A percentile compares a stretch with the other conserved stretches of the same genome.
Conservation (phyloP, 1,284 basidiomycete genomes). For the Chiua sp. region DNA sequence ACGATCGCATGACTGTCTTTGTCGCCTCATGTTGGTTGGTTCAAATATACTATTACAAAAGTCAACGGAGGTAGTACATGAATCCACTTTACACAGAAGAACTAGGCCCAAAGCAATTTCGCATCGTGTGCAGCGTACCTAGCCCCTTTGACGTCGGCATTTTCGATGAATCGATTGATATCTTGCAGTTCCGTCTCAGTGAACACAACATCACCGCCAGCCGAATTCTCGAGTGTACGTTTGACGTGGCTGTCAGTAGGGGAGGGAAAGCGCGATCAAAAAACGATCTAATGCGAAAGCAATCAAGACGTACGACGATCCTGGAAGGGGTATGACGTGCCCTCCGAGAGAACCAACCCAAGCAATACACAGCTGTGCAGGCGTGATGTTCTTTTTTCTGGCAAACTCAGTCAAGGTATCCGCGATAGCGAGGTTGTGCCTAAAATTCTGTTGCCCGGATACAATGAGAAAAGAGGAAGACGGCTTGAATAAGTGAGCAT, state of each 20-base stretch:
- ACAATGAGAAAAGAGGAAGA: too few species aligned
- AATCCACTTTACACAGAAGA: too few species aligned
- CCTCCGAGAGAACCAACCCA: slow-evolving; percentile 48
- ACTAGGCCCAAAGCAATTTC: slow-evolving; percentile 15
- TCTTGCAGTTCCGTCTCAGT: slow-evolving; percentile 24
- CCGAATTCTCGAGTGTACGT: slow-evolving; percentile 36
- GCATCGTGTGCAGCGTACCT: slow-evolving; percentile 24
- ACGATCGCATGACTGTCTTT: too few species aligned
- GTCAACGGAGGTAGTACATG: too few species aligned
- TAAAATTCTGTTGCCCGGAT: neutral
- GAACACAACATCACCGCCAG: slow-evolving; percentile 28
- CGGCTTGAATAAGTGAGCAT: too few species aligned
- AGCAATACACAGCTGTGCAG: slow-evolving; percentile 62
- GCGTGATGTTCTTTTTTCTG: slow-evolving; percentile 48
- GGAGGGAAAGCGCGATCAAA: neutral
- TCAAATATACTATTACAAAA: too few species aligned
- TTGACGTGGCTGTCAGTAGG: slow-evolving; percentile 17
- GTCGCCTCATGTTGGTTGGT: too few species aligned
- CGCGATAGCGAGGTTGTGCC: slow-evolving; percentile 60
- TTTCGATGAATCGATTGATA: slow-evolving; percentile 23
- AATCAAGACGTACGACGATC: slow-evolving; percentile 32
- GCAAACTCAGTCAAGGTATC: slow-evolving; percentile 52
- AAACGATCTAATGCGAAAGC: too few species aligned
- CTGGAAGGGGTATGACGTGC: slow-evolving; percentile 36
- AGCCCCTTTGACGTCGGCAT: slow-evolving; percentile 23